Base-by-base conservation (phyloP, 352 stramenopile species). In the Albugo candida region DNA sequence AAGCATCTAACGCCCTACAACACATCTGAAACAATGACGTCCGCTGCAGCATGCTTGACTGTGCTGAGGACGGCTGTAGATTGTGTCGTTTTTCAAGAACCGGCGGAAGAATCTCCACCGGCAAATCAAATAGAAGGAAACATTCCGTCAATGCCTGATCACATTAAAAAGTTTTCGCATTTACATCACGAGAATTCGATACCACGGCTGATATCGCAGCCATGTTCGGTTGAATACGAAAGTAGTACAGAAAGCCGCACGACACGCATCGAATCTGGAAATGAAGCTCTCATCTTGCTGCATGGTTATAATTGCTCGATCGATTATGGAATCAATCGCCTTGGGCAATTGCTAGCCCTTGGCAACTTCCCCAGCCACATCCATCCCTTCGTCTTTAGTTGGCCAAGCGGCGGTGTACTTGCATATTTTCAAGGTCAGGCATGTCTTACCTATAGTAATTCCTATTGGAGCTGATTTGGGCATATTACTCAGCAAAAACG, bases 341-440 rank as follows among this genome's bases (percentile, higher is more conserved):
- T 81, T 1, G 72, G 59, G 0, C 72, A 85, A 52, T 56, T 85
- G 12, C 42, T 85, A 6, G 59, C 72, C 0, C 61, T 81, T 5
- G 72, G 70, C 2, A 66, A 82, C 27, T 85, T 85, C 37, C 72
- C 72, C 0, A 60, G 65, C 0, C 60, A 60, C 17, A 75, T 85
- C 48, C 72, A 85, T 31, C 72, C 72, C 21, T 82, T 72, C 41
- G 59, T 85, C 1, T 85, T 85, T 36, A 82, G 70, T 44, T 85
- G 72, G 72, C 67, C 72, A 0, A 85, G 64, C 21, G 72, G 65
- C 21, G 67, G 69, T 18, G 58, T 61, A 0, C 52, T 84, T 11
- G 64, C 69, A 8, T 84, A 81, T 44, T 81, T 67, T 35, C 67
- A 69, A 67, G 64, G 64, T 67, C 16, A 60, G 38, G 56, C 49